These are phyloP conservation scores for Gossypium davidsonii DNA, from an alignment of 441 rosid genomes.

Conservation along the genomic window DNA sequence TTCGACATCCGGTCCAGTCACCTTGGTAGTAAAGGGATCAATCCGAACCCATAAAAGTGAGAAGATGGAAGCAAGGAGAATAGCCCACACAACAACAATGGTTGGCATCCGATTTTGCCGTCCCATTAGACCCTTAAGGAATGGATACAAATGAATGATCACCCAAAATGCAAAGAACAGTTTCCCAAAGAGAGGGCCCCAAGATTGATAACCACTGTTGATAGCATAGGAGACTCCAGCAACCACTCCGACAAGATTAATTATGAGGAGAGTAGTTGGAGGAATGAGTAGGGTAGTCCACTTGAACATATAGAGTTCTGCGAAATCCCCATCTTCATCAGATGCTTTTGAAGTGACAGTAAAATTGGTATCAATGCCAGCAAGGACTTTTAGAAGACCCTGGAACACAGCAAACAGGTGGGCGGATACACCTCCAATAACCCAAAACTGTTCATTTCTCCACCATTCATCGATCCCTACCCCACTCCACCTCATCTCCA, in stretches of 20 bases:
- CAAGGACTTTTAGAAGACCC: slow-evolving; percentile 87
- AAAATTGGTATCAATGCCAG: slow-evolving; percentile 93
- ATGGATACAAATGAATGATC: slow-evolving; percentile 90
- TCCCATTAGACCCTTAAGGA: slow-evolving; percentile 96
- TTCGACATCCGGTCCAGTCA: slow-evolving; percentile 67
- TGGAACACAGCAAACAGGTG: slow-evolving; percentile 93
- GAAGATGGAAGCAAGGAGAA: slow-evolving; percentile 86
- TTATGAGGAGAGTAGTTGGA: slow-evolving; percentile 80
- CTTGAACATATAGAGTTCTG: slow-evolving; percentile 90
- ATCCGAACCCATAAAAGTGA: slow-evolving; percentile 85
- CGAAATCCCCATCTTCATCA: slow-evolving; percentile 82
- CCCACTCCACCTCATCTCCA: slow-evolving; percentile 98
- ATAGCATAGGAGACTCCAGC: slow-evolving; percentile 91
- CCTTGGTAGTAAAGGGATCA: slow-evolving; percentile 79
- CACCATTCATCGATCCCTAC: slow-evolving; percentile 99
- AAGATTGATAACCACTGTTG: slow-evolving; percentile 84
- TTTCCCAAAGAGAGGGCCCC: slow-evolving; percentile 95
- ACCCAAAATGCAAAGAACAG: slow-evolving; percentile 97
- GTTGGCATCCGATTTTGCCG: slow-evolving; percentile 89
- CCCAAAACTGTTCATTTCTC: slow-evolving; percentile 99
- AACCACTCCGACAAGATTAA: slow-evolving; percentile 89
- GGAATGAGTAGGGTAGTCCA: slow-evolving; percentile 98
- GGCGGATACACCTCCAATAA: slow-evolving; percentile 94
- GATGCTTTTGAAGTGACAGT: slow-evolving; percentile 92
- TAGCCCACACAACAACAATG: slow-evolving; percentile 83